Conservation (phyloP, 805 yeast genomes). For the Candida tammaniensis region DNA sequence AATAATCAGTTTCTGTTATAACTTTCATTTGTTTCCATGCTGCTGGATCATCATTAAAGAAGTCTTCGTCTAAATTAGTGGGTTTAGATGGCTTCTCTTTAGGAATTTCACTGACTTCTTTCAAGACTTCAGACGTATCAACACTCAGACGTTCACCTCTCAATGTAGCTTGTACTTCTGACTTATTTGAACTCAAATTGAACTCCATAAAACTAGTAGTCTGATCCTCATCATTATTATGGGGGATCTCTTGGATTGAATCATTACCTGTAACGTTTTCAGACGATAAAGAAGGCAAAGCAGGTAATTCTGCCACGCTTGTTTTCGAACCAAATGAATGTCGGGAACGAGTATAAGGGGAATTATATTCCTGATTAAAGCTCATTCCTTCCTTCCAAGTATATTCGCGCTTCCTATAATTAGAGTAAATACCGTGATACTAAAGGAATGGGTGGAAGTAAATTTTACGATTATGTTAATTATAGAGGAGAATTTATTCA, state of each 20-base stretch:
- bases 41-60: slow-evolving; percentile 39
- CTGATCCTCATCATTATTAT: slow-evolving; percentile 8
- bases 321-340: slow-evolving; percentile 13
- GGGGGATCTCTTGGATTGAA: neutral
- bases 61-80: slow-evolving; percentile 20
- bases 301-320: slow-evolving; percentile 13
- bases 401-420: too few species aligned
- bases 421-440: too few species aligned
- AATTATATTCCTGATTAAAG: too few species aligned
- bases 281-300: slow-evolving; percentile 12
- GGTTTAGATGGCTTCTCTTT: slow-evolving; percentile 2
- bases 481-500: too few species aligned
- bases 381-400: too few species aligned
- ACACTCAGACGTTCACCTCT: slow-evolving; percentile 2
- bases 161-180: neutral
- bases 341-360: too few species aligned
- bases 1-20: slow-evolving; percentile 71
- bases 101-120: slow-evolving; percentile 1
- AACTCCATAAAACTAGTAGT: slow-evolving; percentile 17
- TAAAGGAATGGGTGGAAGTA: too few species aligned
- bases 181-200: slow-evolving; percentile 10
- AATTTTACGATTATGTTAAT: too few species aligned
- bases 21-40: slow-evolving; percentile 87
- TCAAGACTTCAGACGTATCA: slow-evolving; percentile 1
- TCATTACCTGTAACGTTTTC: slow-evolving; percentile 3